A percentile compares a stretch with the other conserved stretches of the same genome.
Evolutionary conservation across 192 early-diverging fungal species (phyloP).

Genomic region (Gaertneriomyces semiglobifer): DNA sequence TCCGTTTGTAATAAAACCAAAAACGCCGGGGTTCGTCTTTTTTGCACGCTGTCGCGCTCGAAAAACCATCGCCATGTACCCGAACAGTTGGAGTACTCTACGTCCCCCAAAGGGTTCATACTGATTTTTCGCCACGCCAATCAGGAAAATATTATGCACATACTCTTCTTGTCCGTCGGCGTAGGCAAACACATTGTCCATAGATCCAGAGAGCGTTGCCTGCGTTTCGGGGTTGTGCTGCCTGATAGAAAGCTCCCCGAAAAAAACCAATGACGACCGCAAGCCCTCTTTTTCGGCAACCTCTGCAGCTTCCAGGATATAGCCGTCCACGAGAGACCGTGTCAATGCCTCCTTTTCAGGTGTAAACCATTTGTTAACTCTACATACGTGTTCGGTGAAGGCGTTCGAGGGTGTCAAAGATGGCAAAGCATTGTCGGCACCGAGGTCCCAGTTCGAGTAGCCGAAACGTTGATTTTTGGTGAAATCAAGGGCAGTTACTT

Average conservation of each 20-base stretch:
- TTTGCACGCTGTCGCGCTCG: background rate
- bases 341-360: background rate
- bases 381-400: slow-evolving; percentile 2
- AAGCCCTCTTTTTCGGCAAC: background rate
- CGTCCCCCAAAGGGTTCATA: background rate
- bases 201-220: background rate
- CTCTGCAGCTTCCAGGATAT: slow-evolving; percentile 14
- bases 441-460: slow-evolving; percentile 11
- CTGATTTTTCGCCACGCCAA: background rate
- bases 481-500: slow-evolving; percentile 3
- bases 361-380: background rate
- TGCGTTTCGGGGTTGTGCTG: slow-evolving; percentile 1
- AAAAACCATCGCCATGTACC: slow-evolving; percentile 19
- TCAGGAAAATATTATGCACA: slow-evolving; percentile 5
- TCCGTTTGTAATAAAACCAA: slow-evolving; percentile 8
- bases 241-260: background rate
- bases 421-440: background rate
- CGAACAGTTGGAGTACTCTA: background rate
- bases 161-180: background rate
- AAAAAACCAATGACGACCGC: background rate
- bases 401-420: background rate
- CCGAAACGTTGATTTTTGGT: background rate
- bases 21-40: slow-evolving; percentile 10
- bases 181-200: slow-evolving; percentile 12
- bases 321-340: background rate